Conservation (phyloP, 768 basidiomycete genomes). For the Amanita polypyramis region DNA sequence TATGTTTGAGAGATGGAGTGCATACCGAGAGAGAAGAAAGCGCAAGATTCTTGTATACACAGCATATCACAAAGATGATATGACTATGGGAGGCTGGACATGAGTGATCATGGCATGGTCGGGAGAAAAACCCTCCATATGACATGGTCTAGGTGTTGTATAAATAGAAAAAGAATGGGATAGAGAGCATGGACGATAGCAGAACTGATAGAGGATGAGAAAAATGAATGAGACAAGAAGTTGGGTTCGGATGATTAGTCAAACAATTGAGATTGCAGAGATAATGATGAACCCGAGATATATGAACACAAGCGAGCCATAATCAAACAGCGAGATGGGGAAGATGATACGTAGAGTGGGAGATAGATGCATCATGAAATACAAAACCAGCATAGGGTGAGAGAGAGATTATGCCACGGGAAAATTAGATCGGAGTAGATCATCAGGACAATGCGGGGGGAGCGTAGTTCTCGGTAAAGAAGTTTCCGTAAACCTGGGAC, state of each 20-base stretch:
- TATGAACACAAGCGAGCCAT: conserved; percentile 15
- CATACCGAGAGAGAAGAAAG: conserved; percentile 10
- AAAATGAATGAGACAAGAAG: conserved; percentile 10
- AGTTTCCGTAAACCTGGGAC: conserved; percentile 16
- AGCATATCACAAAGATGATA: background rate
- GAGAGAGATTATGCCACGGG: background rate
- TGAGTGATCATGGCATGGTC: conserved; percentile 15
- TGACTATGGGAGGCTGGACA: no score
- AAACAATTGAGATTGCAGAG: conserved; percentile 8
- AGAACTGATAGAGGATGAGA: conserved; percentile 8
- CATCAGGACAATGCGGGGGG: background rate
- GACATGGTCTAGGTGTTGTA: conserved; percentile 14
- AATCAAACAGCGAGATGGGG: conserved; percentile 12
- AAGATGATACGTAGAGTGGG: conserved; percentile 13
- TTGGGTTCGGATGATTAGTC: conserved; percentile 10
- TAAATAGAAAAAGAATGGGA: conserved; percentile 2
- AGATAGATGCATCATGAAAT: conserved; percentile 10
- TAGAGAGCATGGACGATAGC: conserved; percentile 8
- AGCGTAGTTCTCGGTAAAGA: background rate
- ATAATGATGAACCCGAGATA: conserved; percentile 16
- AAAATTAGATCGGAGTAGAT: conserved; percentile 1
- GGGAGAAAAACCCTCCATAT: conserved; percentile 11
- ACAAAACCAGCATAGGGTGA: conserved; percentile 12
- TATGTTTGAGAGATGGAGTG: conserved; percentile 2
- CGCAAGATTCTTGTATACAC: conserved; percentile 11